These are phyloP conservation scores for Chrysanthemum lavandulifolium DNA, from an alignment of 129 eudicot species.

Conservation along the genomic window DNA sequence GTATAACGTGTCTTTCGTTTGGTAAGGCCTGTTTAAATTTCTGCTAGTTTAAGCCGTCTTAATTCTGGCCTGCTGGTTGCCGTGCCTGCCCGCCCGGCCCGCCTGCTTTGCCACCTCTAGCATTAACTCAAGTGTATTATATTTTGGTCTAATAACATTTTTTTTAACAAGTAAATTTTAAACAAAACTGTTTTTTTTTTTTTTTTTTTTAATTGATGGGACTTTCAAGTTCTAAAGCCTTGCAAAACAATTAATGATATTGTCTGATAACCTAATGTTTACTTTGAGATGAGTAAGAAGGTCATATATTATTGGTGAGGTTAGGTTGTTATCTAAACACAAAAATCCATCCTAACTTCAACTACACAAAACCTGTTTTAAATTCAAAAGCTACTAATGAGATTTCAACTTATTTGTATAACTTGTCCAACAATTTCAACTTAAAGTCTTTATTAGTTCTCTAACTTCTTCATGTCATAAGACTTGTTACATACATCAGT, in stretches of 20 bases:
- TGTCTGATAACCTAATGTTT: conserved; percentile 35
- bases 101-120: too few species aligned
- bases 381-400: conserved; percentile 14
- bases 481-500: background rate
- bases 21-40: too few species aligned
- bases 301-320: conserved; percentile 27
- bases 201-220: too few species aligned
- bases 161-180: too few species aligned
- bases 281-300: background rate
- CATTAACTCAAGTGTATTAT: too few species aligned
- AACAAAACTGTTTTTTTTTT: too few species aligned
- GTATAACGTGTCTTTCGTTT: too few species aligned
- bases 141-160: too few species aligned
- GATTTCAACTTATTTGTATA: background rate
- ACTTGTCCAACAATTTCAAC: conserved; percentile 14
- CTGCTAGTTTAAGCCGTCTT: too few species aligned
- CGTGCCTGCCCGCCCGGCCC: too few species aligned
- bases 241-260: background rate
- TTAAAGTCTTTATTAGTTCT: background rate
- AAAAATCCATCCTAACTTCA: conserved; percentile 39
- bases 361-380: conserved; percentile 29
- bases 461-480: background rate
- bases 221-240: background rate
- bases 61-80: too few species aligned
- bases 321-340: conserved; percentile 30